Conservation (phyloP, 805 yeast species). For the Jamesozyma lodderae region DNA sequence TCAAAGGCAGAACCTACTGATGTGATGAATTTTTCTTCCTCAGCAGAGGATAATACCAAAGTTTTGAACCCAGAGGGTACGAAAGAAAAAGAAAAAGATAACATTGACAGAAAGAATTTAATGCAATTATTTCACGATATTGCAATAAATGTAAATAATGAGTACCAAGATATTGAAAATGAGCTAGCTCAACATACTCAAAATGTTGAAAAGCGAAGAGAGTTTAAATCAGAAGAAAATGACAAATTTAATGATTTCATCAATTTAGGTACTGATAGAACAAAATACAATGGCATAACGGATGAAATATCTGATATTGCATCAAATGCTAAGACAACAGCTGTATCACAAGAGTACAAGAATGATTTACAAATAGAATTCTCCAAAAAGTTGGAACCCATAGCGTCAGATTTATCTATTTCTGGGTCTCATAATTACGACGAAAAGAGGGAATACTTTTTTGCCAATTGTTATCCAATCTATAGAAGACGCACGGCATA, state of each 20-base stretch:
- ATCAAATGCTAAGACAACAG: conserved; percentile 19
- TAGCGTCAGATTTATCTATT: neutral
- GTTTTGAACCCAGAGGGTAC: neutral
- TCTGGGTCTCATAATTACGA: conserved; percentile 12
- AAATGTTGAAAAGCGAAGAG: conserved; percentile 2
- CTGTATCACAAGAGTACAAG: conserved; percentile 2
- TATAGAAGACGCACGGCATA: conserved; percentile 55
- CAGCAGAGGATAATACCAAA: neutral
- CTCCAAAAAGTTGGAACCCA: neutral
- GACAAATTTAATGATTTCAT: neutral
- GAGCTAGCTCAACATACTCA: too few species aligned
- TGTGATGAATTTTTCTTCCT: neutral
- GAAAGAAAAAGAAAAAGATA: neutral
- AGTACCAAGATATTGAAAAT: neutral
- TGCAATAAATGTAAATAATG: conserved; percentile 14
- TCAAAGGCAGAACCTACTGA: neutral
- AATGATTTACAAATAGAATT: neutral
- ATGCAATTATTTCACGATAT: conserved; percentile 25
- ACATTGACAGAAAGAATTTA: neutral
- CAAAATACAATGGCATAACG: neutral
- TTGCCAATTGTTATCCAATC: conserved; percentile 74
- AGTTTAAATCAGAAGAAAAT: conserved; percentile 4
- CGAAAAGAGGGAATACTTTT: conserved; percentile 51
- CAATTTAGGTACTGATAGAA: neutral
- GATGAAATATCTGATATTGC: conserved; percentile 11